Evolutionary conservation across 495 filamentous ascomycete genomes (phyloP).

Genomic region (Annulohypoxylon bovei): DNA sequence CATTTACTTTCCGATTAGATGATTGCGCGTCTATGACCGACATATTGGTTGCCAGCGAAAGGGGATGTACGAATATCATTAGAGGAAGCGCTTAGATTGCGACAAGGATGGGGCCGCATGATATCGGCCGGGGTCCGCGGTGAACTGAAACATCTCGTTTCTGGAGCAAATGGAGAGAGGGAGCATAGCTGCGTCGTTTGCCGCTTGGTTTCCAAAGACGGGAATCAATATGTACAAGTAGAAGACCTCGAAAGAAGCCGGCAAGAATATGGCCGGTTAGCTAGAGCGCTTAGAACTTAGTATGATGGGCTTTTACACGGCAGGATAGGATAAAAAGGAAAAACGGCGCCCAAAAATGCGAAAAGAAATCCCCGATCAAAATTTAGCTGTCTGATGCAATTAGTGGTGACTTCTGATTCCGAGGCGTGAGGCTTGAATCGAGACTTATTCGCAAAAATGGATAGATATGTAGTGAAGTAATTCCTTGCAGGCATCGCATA

Average conservation of each 20-base stretch:
- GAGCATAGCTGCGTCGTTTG: slow-evolving; percentile 22
- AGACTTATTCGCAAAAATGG: not conserved
- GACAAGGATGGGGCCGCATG: slow-evolving; percentile 26
- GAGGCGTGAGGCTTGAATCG: not conserved
- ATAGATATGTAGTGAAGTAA: not conserved
- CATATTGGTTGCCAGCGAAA: slow-evolving; percentile 11
- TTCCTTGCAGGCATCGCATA: not conserved
- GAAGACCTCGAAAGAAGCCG: slow-evolving; percentile 30
- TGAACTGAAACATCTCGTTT: slow-evolving; percentile 27
- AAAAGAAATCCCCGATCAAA: slow-evolving; percentile 45
- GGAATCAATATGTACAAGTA: slow-evolving; percentile 33
- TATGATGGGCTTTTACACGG: not conserved
- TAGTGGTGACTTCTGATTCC: not conserved
- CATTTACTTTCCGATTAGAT: slow-evolving; percentile 27
- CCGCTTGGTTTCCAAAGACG: slow-evolving; percentile 23
- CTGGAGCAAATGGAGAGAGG: not conserved
- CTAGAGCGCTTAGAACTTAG: slow-evolving; percentile 28
- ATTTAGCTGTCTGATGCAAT: not conserved
- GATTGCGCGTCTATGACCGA: slow-evolving; percentile 7
- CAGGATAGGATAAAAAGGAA: slow-evolving; percentile 14
- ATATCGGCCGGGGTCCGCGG: slow-evolving; percentile 9
- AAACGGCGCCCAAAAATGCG: slow-evolving; percentile 34
- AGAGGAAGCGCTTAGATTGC: slow-evolving; percentile 36
- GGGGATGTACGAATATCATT: slow-evolving; percentile 34
- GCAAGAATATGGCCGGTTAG: slow-evolving; percentile 20